Base-by-base conservation (phyloP, 2,329 filamentous ascomycete genomes). In the Sporothrix luriei region DNA sequence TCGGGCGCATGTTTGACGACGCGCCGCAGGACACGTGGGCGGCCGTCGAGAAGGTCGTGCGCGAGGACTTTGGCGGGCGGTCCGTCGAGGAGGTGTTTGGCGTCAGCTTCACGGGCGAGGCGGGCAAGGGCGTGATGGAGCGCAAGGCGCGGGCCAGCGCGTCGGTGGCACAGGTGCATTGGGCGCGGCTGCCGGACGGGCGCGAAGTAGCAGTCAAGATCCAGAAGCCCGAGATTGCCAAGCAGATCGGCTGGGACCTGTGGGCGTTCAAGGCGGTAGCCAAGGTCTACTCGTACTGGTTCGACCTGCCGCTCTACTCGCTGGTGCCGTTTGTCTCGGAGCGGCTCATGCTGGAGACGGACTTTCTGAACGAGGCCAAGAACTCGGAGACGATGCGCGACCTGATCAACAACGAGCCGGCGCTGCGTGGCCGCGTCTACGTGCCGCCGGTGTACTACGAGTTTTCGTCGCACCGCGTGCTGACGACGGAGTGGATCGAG, bases 401-500 rank as follows among this genome's bases (percentile, higher is more conserved):
- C 21, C 85, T 97, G 4, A 89, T 98, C 62, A 85, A 88, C 57
- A 83, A 84, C 24, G 95, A 98, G 78, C 88, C 91, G 26, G 84
- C 90, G 33, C 83, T 99, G 48, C 87, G 88, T 29, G 89, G 88
- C 59, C 85, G 93, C 43, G 94, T 98, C 2, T 97, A 98, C 78
- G 90, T 99, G 9, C 95, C 95, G 0, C 86, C 88, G 51, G 89
- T 97, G 11, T 94, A 96, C 78, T 84, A 89, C 4, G 93, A 97
- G 71, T 85, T 97, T 38, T 93, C 88, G 67, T 93, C 91, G 19
- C 91, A 85, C 76, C 87, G 95, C 49, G 89, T 99, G 64, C 90
- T 99, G 83, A 96, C 94, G 0, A 93, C 94, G 0, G 95, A 99
- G 78, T 99, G 95, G 95, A 96, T 99, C 71, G 95, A 99, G 79